A percentile compares a stretch with the other conserved stretches of the same genome.
These are phyloP conservation scores for Arctium lappa DNA, from an alignment of 129 eudicot species.

Conservation along the genomic window DNA sequence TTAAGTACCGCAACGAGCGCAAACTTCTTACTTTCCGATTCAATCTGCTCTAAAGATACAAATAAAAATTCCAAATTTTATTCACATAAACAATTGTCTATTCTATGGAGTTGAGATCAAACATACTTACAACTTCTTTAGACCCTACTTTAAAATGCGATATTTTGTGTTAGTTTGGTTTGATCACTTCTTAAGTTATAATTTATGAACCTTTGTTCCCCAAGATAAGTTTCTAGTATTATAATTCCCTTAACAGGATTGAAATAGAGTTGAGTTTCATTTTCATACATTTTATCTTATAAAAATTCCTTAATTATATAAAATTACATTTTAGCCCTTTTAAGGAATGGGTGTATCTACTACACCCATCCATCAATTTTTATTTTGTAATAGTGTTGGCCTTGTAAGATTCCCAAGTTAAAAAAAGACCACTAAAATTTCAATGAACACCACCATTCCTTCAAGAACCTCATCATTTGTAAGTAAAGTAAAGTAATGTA, in stretches of 20 bases:
- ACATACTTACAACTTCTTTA: no score
- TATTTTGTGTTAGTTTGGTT: not conserved
- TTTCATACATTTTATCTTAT: not conserved
- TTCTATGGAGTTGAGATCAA: no score
- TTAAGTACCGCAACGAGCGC: no score
- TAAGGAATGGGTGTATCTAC: not conserved
- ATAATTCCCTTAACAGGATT: not conserved
- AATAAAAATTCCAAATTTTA: no score
- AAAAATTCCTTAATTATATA: not conserved
- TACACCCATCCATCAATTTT: not conserved
- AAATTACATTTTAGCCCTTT: not conserved
- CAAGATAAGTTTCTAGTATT: no score
- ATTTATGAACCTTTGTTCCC: not conserved
- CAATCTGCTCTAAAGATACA: no score
- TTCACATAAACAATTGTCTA: no score
- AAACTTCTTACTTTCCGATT: no score
- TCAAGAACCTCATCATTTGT: conserved; percentile 14
- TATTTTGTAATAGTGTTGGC: not conserved
- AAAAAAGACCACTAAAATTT: conserved; percentile 8
- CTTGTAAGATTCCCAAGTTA: conserved; percentile 14
- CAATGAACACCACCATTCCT: conserved; percentile 15
- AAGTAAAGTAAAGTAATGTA: conserved; percentile 22
- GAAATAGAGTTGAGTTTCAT: not conserved
- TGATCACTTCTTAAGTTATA: no score
- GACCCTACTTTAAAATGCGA: not conserved